These are phyloP conservation scores for Globisporangium perplexum DNA, from an alignment of 352 stramenopile genomes.

Conservation along the genomic window DNA sequence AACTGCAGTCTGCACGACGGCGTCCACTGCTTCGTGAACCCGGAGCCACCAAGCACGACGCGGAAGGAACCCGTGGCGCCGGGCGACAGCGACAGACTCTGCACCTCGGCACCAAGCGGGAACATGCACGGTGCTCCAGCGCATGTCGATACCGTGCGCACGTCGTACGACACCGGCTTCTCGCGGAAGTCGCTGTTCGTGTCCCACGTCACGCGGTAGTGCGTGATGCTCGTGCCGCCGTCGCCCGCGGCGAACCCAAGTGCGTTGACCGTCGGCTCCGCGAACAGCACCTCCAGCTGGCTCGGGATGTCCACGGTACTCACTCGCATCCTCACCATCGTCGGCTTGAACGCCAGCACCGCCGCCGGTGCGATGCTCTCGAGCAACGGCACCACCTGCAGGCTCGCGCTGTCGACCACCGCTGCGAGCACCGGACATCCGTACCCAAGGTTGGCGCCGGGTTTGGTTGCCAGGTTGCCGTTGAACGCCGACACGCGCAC, in stretches of 20 bases:
- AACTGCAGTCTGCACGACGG: conserved; percentile 36
- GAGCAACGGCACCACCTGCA: conserved; percentile 6
- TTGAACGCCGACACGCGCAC: conserved; percentile 90
- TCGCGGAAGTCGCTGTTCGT: conserved; percentile 32
- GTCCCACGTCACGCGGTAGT: conserved; percentile 65
- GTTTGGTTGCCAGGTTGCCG: conserved; percentile 27
- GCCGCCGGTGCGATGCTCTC: conserved; percentile 36
- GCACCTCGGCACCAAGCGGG: conserved; percentile 89
- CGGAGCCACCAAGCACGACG: conserved; percentile 38
- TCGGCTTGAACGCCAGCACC: conserved; percentile 66
- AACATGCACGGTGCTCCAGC: conserved; percentile 60
- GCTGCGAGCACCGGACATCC: conserved; percentile 46
- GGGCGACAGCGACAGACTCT: conserved; percentile 81
- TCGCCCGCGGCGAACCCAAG: conserved; percentile 51
- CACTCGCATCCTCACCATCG: conserved; percentile 64
- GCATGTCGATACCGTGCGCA: conserved; percentile 47
- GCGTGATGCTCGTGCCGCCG: conserved; percentile 47
- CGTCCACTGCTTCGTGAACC: conserved; percentile 32
- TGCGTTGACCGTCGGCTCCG: conserved; percentile 58
- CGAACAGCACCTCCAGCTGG: conserved; percentile 76
- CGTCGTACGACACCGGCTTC: conserved; percentile 37
- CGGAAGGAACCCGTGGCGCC: conserved; percentile 67
- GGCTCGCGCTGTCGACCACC: conserved; percentile 25
- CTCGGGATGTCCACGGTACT: conserved; percentile 67
- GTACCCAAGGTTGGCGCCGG: conserved; percentile 40